phyloP scores from a whole-genome alignment of 2,329 filamentous ascomycete species.

The Phaeosphaeria sp. region DNA sequence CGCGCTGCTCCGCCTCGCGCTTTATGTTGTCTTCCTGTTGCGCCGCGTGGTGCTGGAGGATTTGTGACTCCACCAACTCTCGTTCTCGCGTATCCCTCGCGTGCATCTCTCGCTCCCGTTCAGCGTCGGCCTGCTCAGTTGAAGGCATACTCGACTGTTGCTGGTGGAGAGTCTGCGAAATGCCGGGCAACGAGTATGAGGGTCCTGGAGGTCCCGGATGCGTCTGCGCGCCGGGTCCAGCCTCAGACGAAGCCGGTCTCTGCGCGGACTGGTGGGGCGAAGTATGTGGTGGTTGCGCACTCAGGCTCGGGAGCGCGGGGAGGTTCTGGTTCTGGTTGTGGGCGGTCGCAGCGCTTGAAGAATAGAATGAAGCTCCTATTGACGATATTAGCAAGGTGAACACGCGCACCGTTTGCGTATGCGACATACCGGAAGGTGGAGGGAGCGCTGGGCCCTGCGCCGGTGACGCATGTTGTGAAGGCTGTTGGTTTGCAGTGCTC shows the following conservation, averaged over 20 bases:
- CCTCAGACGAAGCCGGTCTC: slow-evolving; percentile 45
- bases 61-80: slow-evolving; percentile 62
- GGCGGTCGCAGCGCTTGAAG: slow-evolving; percentile 43
- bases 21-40: slow-evolving; percentile 64
- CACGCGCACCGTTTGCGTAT: slow-evolving; percentile 9
- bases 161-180: slow-evolving; percentile 52
- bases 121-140: slow-evolving; percentile 45
- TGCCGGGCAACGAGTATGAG: slow-evolving; percentile 53
- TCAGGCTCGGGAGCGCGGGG: slow-evolving; percentile 53
- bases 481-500: slow-evolving; percentile 39
- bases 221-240: slow-evolving; percentile 42
- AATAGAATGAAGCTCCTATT: slow-evolving; percentile 49
- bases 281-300: slow-evolving; percentile 53
- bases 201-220: slow-evolving; percentile 45
- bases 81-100: slow-evolving; percentile 53
- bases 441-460: slow-evolving; percentile 49
- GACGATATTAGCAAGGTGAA: slow-evolving; percentile 21
- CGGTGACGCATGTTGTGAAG: slow-evolving; percentile 43
- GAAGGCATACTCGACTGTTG: slow-evolving; percentile 47
- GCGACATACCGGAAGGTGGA: slow-evolving; percentile 47
- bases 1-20: slow-evolving; percentile 56
- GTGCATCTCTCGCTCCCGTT: slow-evolving; percentile 57
- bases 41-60: slow-evolving; percentile 37
- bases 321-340: slow-evolving; percentile 54
- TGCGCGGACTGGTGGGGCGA: slow-evolving; percentile 47